A percentile compares a stretch with the other conserved stretches of the same genome.
phyloP scores from a whole-genome alignment of 2,329 filamentous ascomycete species.

The Fusarium nodosum region DNA sequence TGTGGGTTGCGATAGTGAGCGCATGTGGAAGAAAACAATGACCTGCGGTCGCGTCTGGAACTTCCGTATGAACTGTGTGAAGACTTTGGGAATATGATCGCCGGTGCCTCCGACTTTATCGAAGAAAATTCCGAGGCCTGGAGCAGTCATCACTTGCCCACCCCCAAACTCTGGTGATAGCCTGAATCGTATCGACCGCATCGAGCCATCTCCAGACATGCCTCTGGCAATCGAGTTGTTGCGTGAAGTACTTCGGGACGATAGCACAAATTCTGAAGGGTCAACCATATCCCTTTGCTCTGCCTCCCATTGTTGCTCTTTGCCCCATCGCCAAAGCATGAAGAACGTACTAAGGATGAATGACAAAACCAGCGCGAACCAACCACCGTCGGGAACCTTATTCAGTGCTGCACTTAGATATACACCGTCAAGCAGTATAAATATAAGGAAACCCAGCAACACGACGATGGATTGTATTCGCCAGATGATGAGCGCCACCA shows the following conservation, averaged over 20 bases:
- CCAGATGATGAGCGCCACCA: conserved; percentile 82
- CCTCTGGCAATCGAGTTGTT: conserved; percentile 45
- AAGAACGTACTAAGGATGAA: conserved; percentile 74
- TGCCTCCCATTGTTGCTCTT: conserved; percentile 81
- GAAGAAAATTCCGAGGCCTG: conserved; percentile 79
- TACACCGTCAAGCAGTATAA: conserved; percentile 75
- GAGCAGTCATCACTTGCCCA: conserved; percentile 61
- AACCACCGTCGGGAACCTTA: conserved; percentile 82
- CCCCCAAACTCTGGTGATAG: conserved; percentile 59
- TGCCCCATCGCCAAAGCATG: conserved; percentile 82
- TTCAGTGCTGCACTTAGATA: conserved; percentile 78
- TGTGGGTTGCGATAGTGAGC: conserved; percentile 71
- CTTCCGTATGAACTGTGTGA: conserved; percentile 79
- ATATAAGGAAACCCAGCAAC: conserved; percentile 70
- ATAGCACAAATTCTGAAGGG: conserved; percentile 55
- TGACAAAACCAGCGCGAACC: conserved; percentile 80
- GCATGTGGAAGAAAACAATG: conserved; percentile 81
- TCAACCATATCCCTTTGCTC: conserved; percentile 73
- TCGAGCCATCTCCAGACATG: conserved; percentile 28
- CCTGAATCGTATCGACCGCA: conserved; percentile 43
- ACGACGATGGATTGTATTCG: conserved; percentile 72
- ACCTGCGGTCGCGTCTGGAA: conserved; percentile 76
- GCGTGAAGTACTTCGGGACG: conserved; percentile 46
- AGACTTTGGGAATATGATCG: conserved; percentile 60
- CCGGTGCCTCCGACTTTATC: conserved; percentile 79